Conservation (phyloP, 306 rosid species). For the Citrullus mucosospermus region DNA sequence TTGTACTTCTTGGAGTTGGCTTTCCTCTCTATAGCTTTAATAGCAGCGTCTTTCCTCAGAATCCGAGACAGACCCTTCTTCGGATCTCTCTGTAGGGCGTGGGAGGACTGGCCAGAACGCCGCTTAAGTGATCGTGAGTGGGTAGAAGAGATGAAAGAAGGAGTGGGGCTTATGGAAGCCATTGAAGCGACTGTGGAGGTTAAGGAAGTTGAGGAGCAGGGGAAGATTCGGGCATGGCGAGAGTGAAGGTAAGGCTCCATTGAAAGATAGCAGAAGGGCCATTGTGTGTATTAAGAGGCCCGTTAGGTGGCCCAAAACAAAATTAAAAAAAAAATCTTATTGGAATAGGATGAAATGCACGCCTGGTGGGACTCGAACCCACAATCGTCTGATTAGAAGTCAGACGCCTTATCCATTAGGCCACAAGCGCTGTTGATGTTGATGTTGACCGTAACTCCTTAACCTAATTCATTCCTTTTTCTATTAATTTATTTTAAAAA, state of each 20-base stretch:
- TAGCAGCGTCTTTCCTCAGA: slow-evolving; percentile 77
- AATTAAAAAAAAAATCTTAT: background rate
- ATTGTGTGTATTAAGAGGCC: background rate
- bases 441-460: background rate
- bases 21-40: slow-evolving; percentile 49
- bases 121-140: slow-evolving; percentile 27
- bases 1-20: slow-evolving; percentile 48
- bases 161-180: slow-evolving; percentile 1
- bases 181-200: slow-evolving; percentile 15
- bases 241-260: background rate
- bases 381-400: slow-evolving; percentile 6
- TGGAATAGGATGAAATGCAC: background rate
- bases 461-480: no score
- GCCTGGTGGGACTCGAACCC: slow-evolving; percentile 3
- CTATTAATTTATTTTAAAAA: no score
- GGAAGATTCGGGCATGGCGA: background rate
- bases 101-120: slow-evolving; percentile 16
- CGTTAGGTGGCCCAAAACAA: background rate
- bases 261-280: background rate
- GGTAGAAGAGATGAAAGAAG: slow-evolving; percentile 9
- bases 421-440: background rate
- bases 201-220: slow-evolving; percentile 7
- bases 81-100: slow-evolving; percentile 37
- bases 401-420: slow-evolving; percentile 4
- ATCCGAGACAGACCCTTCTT: slow-evolving; percentile 64